phyloP scores from a whole-genome alignment of 495 filamentous ascomycete genomes.

The Daldinia childiae region DNA sequence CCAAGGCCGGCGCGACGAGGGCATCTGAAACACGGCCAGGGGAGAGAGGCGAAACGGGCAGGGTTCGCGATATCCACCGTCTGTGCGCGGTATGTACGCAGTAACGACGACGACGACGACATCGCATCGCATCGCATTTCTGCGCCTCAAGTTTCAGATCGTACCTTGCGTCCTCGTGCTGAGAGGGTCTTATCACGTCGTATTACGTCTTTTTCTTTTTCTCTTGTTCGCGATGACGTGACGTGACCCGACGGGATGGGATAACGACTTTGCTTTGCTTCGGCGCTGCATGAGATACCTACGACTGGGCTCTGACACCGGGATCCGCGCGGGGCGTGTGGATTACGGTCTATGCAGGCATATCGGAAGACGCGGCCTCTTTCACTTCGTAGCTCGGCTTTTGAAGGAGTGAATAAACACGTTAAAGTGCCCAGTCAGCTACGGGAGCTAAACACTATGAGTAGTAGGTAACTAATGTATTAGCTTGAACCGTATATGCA shows the following conservation, averaged over 20 bases:
- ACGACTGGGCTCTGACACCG: constrained; percentile 22
- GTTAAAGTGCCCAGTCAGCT: not conserved
- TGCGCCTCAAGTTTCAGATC: constrained; percentile 31
- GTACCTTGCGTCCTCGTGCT: not conserved
- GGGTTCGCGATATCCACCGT: constrained; percentile 11
- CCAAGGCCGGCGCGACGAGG: not conserved
- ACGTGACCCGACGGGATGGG: constrained; percentile 3
- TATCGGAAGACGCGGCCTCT: not conserved
- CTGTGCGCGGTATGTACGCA: constrained; percentile 18
- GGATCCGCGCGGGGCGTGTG: constrained; percentile 15
- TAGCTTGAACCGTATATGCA: not conserved
- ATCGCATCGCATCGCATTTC: not conserved
- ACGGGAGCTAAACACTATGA: not conserved
- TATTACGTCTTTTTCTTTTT: not conserved
- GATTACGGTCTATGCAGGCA: not conserved
- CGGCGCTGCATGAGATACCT: not conserved
- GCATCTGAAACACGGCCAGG: constrained; percentile 1
- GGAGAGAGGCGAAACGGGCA: not conserved
- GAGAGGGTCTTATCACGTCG: not conserved
- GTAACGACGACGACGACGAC: not conserved
- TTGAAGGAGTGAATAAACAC: not conserved
- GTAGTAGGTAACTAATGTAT: not conserved
- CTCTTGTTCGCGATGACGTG: too few species aligned
- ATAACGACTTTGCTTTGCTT: not conserved
- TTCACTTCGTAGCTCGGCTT: not conserved